phyloP scores from a whole-genome alignment of 192 early-diverging fungal species.

The Coemansia sp. region DNA sequence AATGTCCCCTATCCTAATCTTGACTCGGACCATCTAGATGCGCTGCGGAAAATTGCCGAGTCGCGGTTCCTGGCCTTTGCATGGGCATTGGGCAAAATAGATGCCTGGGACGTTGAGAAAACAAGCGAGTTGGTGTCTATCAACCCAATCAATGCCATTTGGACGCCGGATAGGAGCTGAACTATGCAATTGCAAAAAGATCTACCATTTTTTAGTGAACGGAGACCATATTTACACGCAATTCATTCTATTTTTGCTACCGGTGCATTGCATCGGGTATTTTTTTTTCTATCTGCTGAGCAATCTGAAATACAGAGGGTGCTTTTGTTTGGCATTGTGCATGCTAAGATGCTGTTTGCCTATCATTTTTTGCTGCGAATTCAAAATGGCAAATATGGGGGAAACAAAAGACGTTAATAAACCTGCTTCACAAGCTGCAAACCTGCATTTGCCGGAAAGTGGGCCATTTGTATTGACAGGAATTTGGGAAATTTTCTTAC shows the following conservation, averaged over 20 bases:
- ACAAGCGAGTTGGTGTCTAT: constrained; percentile 53
- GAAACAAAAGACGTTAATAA: too few relatives aligned
- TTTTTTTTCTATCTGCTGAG: not conserved
- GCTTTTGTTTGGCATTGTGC: not conserved
- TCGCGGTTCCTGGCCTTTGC: constrained; percentile 57
- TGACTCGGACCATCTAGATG: constrained; percentile 34
- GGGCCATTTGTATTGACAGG: too few relatives aligned
- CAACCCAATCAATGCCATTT: constrained; percentile 57
- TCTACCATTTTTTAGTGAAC: not conserved
- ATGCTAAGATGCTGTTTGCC: not conserved
- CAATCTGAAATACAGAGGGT: too few relatives aligned
- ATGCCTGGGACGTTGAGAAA: constrained; percentile 54
- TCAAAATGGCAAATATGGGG: too few relatives aligned
- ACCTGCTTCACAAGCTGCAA: too few relatives aligned
- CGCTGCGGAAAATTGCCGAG: constrained; percentile 56
- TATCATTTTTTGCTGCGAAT: not conserved
- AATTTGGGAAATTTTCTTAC: too few relatives aligned
- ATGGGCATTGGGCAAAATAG: constrained; percentile 50
- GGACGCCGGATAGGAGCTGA: constrained; percentile 25
- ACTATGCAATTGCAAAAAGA: not conserved
- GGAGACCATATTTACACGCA: too few relatives aligned
- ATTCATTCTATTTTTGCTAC: not conserved
- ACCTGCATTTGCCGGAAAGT: too few relatives aligned
- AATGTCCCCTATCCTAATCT: constrained; percentile 39
- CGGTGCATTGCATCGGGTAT: constrained; percentile 4